These are phyloP conservation scores for Kuraishia cidri DNA, from an alignment of 805 yeast species.

Conservation along the genomic window DNA sequence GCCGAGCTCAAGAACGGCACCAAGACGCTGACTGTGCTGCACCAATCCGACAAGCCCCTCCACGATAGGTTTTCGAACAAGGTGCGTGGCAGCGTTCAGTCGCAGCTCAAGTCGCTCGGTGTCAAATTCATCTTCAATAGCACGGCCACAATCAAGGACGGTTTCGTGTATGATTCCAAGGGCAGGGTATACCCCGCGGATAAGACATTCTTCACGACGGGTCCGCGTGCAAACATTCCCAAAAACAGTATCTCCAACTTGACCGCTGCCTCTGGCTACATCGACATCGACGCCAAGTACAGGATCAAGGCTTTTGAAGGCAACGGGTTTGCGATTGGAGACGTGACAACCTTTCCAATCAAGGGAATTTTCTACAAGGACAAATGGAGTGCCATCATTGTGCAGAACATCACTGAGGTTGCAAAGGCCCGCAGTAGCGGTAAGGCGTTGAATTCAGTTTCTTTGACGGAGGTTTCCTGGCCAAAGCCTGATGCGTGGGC, in stretches of 20 bases:
- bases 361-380: constrained; percentile 5
- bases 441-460: too few relatives aligned
- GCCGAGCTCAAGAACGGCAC: constrained; percentile 6
- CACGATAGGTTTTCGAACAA: constrained; percentile 1
- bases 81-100: constrained; percentile 3
- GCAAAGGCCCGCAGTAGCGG: neutral
- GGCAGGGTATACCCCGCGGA: constrained; percentile 8
- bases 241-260: constrained; percentile 1
- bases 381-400: constrained; percentile 8
- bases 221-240: constrained; percentile 4
- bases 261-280: constrained; percentile 6
- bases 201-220: constrained; percentile 7
- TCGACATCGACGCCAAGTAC: constrained; percentile 1
- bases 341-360: constrained; percentile 3
- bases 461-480: neutral
- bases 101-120: constrained; percentile 5
- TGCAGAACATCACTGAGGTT: constrained; percentile 9
- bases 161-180: neutral
- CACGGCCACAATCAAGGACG: constrained; percentile 4
- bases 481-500: neutral
- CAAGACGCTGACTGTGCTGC: constrained; percentile 15
- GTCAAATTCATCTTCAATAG: constrained; percentile 9
- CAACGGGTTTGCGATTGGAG: constrained; percentile 4
- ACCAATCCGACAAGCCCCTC: constrained; percentile 9
- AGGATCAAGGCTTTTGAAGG: constrained; percentile 10